Percentiles rank a stretch among this genome's conserved stretches.
These are phyloP conservation scores for Liquidambar formosana DNA, from an alignment of 164 flowering plant genomes.

Conservation along the genomic window DNA sequence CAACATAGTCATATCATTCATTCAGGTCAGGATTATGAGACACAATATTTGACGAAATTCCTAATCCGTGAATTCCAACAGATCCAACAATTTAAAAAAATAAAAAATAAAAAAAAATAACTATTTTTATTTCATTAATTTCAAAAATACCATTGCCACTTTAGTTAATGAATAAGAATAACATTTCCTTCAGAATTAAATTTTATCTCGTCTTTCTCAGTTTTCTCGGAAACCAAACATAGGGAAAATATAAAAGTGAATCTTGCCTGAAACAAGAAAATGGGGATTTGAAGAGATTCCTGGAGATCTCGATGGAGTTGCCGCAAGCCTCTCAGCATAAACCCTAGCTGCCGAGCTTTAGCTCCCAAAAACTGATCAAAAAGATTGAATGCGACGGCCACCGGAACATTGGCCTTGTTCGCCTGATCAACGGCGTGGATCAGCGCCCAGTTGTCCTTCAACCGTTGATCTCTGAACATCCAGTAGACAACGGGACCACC, in stretches of 20 bases:
- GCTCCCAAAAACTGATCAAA: constrained; percentile 84
- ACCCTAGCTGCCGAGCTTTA: constrained; percentile 83
- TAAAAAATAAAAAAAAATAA: too few species aligned
- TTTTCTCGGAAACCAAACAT: background rate
- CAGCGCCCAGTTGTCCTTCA: constrained; percentile 91
- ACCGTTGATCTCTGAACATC: constrained; percentile 97
- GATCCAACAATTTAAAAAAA: too few species aligned
- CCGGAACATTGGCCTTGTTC: constrained; percentile 61
- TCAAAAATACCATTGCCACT: too few species aligned
- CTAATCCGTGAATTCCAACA: too few species aligned
- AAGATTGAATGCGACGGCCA: constrained; percentile 83
- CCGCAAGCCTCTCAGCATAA: constrained; percentile 81
- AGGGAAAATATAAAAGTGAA: background rate
- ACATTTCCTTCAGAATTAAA: background rate
- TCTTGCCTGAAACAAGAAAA: constrained; percentile 73
- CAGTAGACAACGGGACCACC: constrained; percentile 90
- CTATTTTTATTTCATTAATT: too few species aligned
- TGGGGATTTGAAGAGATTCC: constrained; percentile 58
- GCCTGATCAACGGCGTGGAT: constrained; percentile 91
- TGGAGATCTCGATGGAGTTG: constrained; percentile 45
- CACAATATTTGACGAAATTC: too few species aligned
- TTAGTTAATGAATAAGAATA: background rate
- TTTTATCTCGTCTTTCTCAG: background rate
- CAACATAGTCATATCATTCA: too few species aligned
- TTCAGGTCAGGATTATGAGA: too few species aligned